phyloP scores from a whole-genome alignment of 2,329 filamentous ascomycete species.

The Fusarium subtropicale region DNA sequence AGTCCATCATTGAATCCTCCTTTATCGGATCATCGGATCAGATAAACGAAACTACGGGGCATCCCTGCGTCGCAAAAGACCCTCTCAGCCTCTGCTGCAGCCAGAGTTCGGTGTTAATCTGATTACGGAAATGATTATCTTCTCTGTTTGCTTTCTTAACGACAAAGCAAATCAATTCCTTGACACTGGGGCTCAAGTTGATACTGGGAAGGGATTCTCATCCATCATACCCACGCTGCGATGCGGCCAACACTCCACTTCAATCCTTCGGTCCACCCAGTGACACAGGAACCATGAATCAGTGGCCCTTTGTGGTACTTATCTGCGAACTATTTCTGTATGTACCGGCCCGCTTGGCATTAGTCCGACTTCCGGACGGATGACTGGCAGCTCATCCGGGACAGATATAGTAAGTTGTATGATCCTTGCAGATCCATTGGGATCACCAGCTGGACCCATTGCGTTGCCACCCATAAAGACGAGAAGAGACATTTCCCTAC shows the following conservation, averaged over 20 bases:
- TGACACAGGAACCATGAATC: background rate
- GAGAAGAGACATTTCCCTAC: background rate
- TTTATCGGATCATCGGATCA: conserved; percentile 35
- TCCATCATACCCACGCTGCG: conserved; percentile 15
- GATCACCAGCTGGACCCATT: conserved; percentile 9
- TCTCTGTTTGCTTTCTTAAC: conserved; percentile 9
- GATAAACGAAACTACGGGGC: conserved; percentile 25
- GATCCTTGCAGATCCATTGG: conserved; percentile 4
- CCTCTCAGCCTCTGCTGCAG: conserved; percentile 5
- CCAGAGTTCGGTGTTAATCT: conserved; percentile 3
- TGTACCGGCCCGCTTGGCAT: conserved; percentile 24
- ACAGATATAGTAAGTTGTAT: background rate
- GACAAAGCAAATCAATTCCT: background rate
- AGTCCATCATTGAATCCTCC: conserved; percentile 1
- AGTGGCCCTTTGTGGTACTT: background rate
- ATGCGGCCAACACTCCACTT: conserved; percentile 22
- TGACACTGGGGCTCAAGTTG: background rate
- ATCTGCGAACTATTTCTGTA: background rate
- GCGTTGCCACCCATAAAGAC: conserved; percentile 11
- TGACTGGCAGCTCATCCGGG: conserved; percentile 1
- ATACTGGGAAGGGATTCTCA: conserved; percentile 13
- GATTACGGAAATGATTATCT: conserved; percentile 17
- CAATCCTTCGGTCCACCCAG: background rate
- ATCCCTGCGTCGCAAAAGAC: conserved; percentile 21
- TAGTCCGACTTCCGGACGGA: conserved; percentile 29